Evolutionary conservation across 176 grass and related monocot genomes (phyloP).

Genomic region (Dactylis glomerata): DNA sequence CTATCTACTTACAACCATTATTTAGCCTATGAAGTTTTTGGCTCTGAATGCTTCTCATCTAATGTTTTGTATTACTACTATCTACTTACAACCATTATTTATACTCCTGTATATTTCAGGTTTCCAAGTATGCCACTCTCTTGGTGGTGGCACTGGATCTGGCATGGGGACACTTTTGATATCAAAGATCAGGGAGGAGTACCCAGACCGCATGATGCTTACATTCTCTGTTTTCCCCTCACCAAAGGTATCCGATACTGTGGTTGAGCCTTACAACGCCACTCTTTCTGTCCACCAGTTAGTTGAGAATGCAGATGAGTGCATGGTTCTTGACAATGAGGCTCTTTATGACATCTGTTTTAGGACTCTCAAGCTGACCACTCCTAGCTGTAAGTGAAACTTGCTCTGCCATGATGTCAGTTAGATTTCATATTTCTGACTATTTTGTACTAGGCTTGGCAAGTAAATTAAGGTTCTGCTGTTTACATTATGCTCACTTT

Average conservation of each 20-base stretch:
- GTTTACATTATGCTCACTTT: not conserved
- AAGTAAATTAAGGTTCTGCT: no score
- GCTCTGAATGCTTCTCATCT: not conserved
- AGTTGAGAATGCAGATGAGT: conserved; percentile 59
- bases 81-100: not conserved
- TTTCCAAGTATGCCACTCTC: conserved; percentile 63
- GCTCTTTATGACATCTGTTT: conserved; percentile 65
- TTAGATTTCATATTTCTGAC: not conserved
- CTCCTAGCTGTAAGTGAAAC: conserved; percentile 47
- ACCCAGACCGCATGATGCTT: conserved; percentile 55
- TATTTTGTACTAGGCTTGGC: no score
- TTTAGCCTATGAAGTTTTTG: not conserved
- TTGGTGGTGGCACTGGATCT: conserved; percentile 57
- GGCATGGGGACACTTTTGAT: conserved; percentile 59
- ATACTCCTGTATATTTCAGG: conserved; percentile 17
- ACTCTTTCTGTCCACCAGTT: conserved; percentile 56
- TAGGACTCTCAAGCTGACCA: conserved; percentile 56
- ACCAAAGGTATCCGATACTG: conserved; percentile 52
- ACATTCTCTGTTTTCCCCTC: conserved; percentile 68
- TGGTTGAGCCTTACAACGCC: conserved; percentile 61
- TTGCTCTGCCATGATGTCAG: not conserved
- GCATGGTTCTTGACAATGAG: conserved; percentile 63
- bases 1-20: not conserved
- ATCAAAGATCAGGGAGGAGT: conserved; percentile 56
- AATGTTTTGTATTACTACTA: not conserved